These are phyloP conservation scores for Colletotrichum sp. DNA, from an alignment of 2,329 filamentous ascomycete species.

Conservation along the genomic window DNA sequence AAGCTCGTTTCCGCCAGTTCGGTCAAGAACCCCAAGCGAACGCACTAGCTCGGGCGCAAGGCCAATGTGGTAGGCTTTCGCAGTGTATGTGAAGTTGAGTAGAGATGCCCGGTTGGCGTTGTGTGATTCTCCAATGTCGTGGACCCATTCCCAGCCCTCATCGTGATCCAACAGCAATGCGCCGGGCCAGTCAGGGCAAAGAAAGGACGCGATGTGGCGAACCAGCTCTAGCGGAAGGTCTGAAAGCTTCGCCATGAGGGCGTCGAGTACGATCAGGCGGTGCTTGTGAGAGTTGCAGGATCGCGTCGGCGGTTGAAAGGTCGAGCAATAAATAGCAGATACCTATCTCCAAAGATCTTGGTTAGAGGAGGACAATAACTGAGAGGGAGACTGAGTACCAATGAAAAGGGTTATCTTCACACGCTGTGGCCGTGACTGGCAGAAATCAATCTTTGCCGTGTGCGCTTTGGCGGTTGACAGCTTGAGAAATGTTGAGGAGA, in stretches of 20 bases:
- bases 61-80: not conserved
- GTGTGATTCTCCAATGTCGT: not conserved
- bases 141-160: not conserved
- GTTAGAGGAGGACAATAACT: not conserved
- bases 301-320: not conserved
- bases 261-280: not conserved
- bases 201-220: not conserved
- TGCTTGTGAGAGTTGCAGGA: rapidly evolving
- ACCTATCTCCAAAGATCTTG: rapidly evolving
- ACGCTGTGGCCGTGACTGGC: not conserved
- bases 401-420: not conserved
- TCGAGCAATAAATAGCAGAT: not conserved
- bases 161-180: not conserved
- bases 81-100: not conserved
- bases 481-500: not conserved
- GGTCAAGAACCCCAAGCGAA: not conserved
- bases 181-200: not conserved
- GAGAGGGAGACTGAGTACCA: not conserved
- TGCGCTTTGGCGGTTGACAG: not conserved
- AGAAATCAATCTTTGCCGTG: not conserved
- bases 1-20: not conserved
- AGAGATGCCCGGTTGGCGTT: not conserved
- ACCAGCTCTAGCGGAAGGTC: not conserved
- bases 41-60: not conserved
- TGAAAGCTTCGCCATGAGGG: not conserved